Evolutionary conservation across 352 stramenopile genomes (phyloP), one percentile per base, ranked within the genome.

Genomic region (Phytophthora chlamydospora): DNA sequence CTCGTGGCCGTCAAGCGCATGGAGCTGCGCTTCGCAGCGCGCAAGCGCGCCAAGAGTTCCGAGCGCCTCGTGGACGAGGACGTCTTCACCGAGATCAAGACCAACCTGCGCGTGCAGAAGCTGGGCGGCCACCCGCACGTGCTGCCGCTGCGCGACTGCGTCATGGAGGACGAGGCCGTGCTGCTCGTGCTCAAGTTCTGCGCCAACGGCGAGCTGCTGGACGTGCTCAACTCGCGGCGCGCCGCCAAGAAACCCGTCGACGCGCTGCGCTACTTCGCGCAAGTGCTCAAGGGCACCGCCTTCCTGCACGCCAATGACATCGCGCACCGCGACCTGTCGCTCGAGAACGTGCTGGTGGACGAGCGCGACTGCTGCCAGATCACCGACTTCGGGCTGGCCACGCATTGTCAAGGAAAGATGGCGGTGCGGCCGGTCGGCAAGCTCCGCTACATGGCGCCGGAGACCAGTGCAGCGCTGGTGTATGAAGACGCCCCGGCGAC

Each of bases 341-440:
- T 93, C 9, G 87, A 95, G 52, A 95, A 95, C 57, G 73, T 95
- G 51, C 67, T 95, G 1, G 79, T 95, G 29, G 80, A 91, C 47
- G 72, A 72, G 17, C 35, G 66, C 6, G 83, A 90, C 61, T 75
- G 64, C 62, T 92, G 82, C 62, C 78, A 93, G 39, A 83, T 95
- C 49, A 84, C 73, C 34, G 86, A 95, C 78, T 95, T 95, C 55
- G 86, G 86, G 31, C 72, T 95, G 58, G 74, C 84, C 16, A 81
- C 75, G 34, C 75, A 68, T 40, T 53, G 38, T 13, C 34, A 16
- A 36, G 44, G 44, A 12, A 62, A 6, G 21, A 54, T 82, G 40
- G 59, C 52, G 19, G 68, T 63, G 45, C 81, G 60, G 27, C 69
- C 77, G 8, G 85, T 91, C 39, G 87, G 87, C 45, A 96, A 96